A percentile compares a stretch with the other conserved stretches of the same genome.
phyloP scores from a whole-genome alignment of 805 yeast species.

The Lipomyces oligophaga region DNA sequence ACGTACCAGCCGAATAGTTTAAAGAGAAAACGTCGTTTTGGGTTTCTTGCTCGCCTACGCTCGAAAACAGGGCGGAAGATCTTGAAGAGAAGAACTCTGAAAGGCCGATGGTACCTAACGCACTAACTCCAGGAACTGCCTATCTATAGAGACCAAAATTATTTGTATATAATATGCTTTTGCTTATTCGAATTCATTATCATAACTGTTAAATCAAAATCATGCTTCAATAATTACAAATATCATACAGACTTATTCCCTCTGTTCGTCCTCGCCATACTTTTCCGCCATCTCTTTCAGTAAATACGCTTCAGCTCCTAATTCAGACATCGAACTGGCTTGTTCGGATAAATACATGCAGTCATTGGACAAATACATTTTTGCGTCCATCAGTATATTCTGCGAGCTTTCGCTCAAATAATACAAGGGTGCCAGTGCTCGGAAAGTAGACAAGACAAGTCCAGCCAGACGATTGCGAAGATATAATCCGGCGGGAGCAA shows the following conservation, averaged over 20 bases:
- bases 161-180: background rate
- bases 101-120: slow-evolving; percentile 91
- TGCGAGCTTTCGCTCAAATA: slow-evolving; percentile 20
- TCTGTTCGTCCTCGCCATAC: no score
- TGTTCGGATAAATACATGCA: slow-evolving; percentile 23
- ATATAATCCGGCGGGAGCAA: slow-evolving; percentile 20
- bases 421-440: slow-evolving; percentile 26
- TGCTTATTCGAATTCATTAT: background rate
- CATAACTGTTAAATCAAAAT: background rate
- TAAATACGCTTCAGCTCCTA: slow-evolving; percentile 25
- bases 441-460: slow-evolving; percentile 13
- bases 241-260: no score
- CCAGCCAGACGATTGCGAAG: slow-evolving; percentile 14
- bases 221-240: no score
- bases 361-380: slow-evolving; percentile 22
- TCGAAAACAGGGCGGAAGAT: slow-evolving; percentile 73
- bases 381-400: slow-evolving; percentile 18
- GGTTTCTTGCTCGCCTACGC: slow-evolving; percentile 81
- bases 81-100: slow-evolving; percentile 69
- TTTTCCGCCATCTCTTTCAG: slow-evolving; percentile 21
- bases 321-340: slow-evolving; percentile 16
- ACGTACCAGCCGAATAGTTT: slow-evolving; percentile 91
- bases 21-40: slow-evolving; percentile 83
- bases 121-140: slow-evolving; percentile 51
- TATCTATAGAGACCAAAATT: background rate